Percentiles rank a stretch among this genome's conserved stretches.
Conservation (phyloP, 306 rosid genomes). For the Cercis canadensis region DNA sequence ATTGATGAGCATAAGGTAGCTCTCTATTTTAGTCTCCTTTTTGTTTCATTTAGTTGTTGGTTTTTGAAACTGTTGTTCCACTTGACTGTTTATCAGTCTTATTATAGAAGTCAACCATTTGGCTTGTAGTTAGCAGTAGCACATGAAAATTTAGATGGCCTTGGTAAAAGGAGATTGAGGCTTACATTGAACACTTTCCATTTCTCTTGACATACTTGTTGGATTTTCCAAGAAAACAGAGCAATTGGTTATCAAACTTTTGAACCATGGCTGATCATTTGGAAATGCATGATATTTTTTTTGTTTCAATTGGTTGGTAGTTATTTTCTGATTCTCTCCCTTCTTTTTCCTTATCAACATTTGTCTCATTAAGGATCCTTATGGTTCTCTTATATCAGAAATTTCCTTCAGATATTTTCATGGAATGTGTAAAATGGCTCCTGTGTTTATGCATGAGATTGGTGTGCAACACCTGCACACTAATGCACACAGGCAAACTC, state of each 20-base stretch:
- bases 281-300: not conserved
- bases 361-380: not conserved
- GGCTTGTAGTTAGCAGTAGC: conserved; percentile 7
- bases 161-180: conserved; percentile 12
- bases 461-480: not conserved
- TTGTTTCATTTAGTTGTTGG: conserved; percentile 1
- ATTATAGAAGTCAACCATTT: too few species aligned
- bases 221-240: not conserved
- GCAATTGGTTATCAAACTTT: not conserved
- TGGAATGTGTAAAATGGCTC: not conserved
- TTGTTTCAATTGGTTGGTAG: not conserved
- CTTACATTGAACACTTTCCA: not conserved
- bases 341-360: not conserved
- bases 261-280: not conserved
- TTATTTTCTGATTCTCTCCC: not conserved
- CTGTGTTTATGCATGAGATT: not conserved
- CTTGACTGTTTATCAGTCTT: conserved; percentile 19
- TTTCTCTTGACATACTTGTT: not conserved
- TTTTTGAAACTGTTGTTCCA: conserved; percentile 12
- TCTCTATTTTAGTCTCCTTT: conserved; percentile 4
- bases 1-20: conserved; percentile 96
- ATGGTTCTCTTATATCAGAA: not conserved
- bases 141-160: conserved; percentile 14
- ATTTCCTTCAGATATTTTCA: not conserved
- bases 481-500: not conserved